A percentile compares a stretch with the other conserved stretches of the same genome.
These are phyloP conservation scores for Penicillium olsonii DNA, from an alignment of 2,329 filamentous ascomycete genomes.

Conservation along the genomic window DNA sequence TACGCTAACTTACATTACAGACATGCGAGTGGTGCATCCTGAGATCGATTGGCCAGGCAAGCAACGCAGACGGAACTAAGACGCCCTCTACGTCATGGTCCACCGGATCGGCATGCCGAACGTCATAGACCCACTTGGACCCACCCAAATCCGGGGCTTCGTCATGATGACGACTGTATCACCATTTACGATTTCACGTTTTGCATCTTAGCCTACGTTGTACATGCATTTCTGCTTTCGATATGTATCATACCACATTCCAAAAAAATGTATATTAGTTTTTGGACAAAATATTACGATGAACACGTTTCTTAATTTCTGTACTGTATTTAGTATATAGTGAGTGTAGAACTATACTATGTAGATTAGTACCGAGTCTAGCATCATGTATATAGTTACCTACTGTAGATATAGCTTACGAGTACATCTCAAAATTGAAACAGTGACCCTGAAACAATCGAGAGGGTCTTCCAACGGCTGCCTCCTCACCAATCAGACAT, in stretches of 20 bases:
- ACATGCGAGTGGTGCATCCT: conserved; percentile 92
- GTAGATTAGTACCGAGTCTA: too few relatives aligned
- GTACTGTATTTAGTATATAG: not conserved
- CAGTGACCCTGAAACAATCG: not conserved
- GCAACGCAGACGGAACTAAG: conserved; percentile 43
- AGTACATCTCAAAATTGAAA: not conserved
- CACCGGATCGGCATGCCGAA: conserved; percentile 25
- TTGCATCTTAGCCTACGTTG: too few relatives aligned
- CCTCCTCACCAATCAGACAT: not conserved
- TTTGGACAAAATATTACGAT: conserved; percentile 6
- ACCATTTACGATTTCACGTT: conserved; percentile 26
- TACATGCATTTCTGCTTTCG: conserved; percentile 9
- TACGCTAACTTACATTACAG: conserved; percentile 12
- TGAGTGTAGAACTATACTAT: too few relatives aligned
- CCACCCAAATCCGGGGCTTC: conserved; percentile 9
- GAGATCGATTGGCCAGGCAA: conserved; percentile 81
- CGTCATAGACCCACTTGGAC: conserved; percentile 7
- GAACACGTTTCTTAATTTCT: too few relatives aligned
- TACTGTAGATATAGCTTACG: not conserved
- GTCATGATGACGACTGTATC: conserved; percentile 25
- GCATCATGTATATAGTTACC: too few relatives aligned
- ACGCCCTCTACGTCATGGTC: conserved; percentile 9
- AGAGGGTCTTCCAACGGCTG: not conserved
- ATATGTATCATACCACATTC: conserved; percentile 13
- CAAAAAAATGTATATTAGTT: conserved; percentile 12